phyloP scores from a whole-genome alignment of 805 yeast species.

The Candida germanica region DNA sequence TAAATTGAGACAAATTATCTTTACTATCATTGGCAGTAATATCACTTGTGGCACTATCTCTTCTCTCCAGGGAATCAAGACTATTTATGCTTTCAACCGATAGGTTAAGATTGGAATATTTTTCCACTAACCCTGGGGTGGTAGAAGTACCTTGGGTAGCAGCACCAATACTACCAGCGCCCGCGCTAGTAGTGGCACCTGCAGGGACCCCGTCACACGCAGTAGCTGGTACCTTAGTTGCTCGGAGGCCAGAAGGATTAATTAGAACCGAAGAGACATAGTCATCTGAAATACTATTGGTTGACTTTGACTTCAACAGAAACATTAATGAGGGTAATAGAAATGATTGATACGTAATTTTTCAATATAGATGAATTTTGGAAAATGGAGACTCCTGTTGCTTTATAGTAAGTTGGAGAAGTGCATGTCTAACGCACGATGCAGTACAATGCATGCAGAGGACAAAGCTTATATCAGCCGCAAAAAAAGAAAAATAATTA shows the following conservation, averaged over 20 bases:
- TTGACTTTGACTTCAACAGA: slow-evolving; percentile 13
- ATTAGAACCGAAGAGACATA: slow-evolving; percentile 12
- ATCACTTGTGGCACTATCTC: slow-evolving; percentile 14
- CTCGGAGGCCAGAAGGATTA: not conserved
- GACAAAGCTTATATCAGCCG: not conserved
- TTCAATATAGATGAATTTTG: not conserved
- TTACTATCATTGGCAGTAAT: slow-evolving; percentile 12
- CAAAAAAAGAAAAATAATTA: too few species aligned
- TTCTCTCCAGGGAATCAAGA: slow-evolving; percentile 12
- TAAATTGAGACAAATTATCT: slow-evolving; percentile 3
- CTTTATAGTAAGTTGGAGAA: not conserved
- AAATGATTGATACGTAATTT: not conserved
- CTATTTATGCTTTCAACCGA: slow-evolving; percentile 14
- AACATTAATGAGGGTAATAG: slow-evolving; percentile 3
- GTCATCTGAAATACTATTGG: slow-evolving; percentile 13
- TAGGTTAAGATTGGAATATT: slow-evolving; percentile 13
- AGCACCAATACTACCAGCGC: not conserved
- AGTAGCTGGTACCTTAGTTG: not conserved
- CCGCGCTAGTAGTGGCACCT: too few species aligned
- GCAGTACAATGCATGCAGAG: not conserved
- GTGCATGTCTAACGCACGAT: not conserved
- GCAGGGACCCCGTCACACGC: too few species aligned
- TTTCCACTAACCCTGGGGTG: slow-evolving; percentile 13
- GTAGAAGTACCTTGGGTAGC: slow-evolving; percentile 3
- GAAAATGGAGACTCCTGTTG: not conserved